Evolutionary conservation across 495 filamentous ascomycete genomes (phyloP), one percentile per base, ranked within the genome.

Genomic region (Articulospora tetracladia): DNA sequence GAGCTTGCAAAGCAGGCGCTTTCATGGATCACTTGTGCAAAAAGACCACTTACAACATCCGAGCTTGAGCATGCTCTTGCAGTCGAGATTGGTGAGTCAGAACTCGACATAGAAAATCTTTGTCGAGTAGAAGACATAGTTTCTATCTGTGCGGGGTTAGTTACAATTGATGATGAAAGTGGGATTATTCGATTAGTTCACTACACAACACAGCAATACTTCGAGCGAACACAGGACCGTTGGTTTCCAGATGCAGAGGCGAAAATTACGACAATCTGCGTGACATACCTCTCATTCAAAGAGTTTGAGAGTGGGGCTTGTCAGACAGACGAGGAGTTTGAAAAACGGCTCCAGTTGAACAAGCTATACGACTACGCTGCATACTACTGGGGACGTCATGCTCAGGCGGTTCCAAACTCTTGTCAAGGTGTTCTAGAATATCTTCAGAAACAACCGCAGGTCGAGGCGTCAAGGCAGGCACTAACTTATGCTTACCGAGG

Each of bases 191-290:
- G 79, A 15, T 69, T 86, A 22, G 77, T 83, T 7, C 84, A 85
- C 65, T 83, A 80, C 57, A 84, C 83, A 4, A 72, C 79, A 0
- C 76, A 83, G 58, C 73, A 78, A 47, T 86, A 81, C 65, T 77
- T 85, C 39, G 67, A 77, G 24, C 62, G 66, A 23, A 76, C 63
- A 19, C 65, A 62, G 54, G 34, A 55, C 1, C 48, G 56, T 10
- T 77, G 71, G 70, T 73, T 75, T 54, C 68, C 75, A 8, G 55
- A 68, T 56, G 74, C 73, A 3, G 61, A 76, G 34, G 12, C 32
- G 7, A 46, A 65, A 11, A 74, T 83, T 17, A 62, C 75, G 19
- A 59, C 20, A 19, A 66, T 56, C 17, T 83, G 80, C 62, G 25
- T 77, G 47, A 76, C 73, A 0, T 81, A 81, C 55, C 71, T 83